Base-by-base conservation (phyloP, 202 grass and related monocot species). In the Saccharum hybrid region DNA sequence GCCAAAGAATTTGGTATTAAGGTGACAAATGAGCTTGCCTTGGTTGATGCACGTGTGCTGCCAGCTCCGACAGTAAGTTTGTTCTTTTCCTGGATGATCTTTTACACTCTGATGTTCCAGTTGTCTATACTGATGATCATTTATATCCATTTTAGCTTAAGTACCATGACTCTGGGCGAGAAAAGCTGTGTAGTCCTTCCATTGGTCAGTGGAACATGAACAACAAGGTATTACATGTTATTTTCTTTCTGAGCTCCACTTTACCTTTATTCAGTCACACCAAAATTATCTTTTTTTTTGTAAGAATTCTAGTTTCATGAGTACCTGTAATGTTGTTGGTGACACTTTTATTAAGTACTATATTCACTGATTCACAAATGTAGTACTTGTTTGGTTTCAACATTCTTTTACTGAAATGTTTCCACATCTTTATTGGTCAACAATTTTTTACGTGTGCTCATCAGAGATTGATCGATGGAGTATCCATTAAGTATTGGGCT, bases 131-230 rank as follows among this genome's bases (percentile, higher is more conserved):
- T 66, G 18, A 14, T 79, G 31, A 16, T 26, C 10, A 23, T 38
- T 68, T 79, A 26, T 80, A 23, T 37, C 4, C 28, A 3, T 68
- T 34, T 66, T 59, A 94, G 91, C 83, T 89, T 39, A 91, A 88
- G 65, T 94, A 94, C 60, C 86, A 94, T 6, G 83, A 94, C 10
- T 72, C 83, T 16, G 91, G 91, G n/a, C 71, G 67, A 63, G 91
- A 94, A 21, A 88, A 79, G 43, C 49, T 73, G 8, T 94, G 91
- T 33, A 75, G 34, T 67, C 91, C 91, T 75, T 36, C 2, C 10
- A 28, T 91, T 4, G 91, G 91, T 62, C 91, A 88, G 61, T 94
- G 91, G 91, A 94, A 94, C 45, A 94, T 94, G 91, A 87, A 85
- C 26, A 91, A 91, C 62, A 91, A 94, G 88, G 88, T 92, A 82